Evolutionary conservation across 805 yeast genomes (phyloP).

Genomic region (Starmerella apicola): DNA sequence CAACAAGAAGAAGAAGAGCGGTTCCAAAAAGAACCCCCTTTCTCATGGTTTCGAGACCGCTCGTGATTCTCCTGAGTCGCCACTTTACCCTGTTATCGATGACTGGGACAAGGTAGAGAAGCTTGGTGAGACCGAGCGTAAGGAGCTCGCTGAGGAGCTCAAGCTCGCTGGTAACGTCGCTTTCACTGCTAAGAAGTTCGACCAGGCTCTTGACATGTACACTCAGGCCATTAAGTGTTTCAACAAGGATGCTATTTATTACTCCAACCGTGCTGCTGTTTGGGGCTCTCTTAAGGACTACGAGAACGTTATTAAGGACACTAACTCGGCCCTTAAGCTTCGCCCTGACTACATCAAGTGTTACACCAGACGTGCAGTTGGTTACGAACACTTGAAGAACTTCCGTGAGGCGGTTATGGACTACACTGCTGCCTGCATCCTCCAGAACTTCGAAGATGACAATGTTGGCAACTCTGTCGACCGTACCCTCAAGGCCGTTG

Average conservation of each 20-base stretch:
- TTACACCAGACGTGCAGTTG: constrained; percentile 81
- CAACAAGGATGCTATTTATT: constrained; percentile 67
- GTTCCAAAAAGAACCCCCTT: constrained; percentile 18
- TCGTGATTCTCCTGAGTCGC: constrained; percentile 19
- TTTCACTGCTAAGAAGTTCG: constrained; percentile 58
- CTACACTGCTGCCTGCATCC: constrained; percentile 74
- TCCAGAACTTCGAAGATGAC: constrained; percentile 71
- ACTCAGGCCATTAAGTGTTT: constrained; percentile 63
- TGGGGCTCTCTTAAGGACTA: constrained; percentile 68
- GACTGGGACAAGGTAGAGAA: constrained; percentile 19
- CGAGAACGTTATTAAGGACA: constrained; percentile 77
- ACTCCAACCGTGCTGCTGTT: constrained; percentile 94
- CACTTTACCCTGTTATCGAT: constrained; percentile 28
- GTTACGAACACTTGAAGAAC: constrained; percentile 68
- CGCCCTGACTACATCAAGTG: constrained; percentile 90
- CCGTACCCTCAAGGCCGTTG: constrained; percentile 69
- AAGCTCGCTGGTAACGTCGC: constrained; percentile 81
- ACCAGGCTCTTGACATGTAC: constrained; percentile 70
- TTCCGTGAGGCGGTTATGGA: constrained; percentile 83
- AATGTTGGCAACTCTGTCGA: constrained; percentile 72
- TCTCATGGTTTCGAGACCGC: constrained; percentile 23
- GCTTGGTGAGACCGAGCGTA: constrained; percentile 27
- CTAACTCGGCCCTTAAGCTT: constrained; percentile 70
- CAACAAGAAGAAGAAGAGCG: constrained; percentile 29
- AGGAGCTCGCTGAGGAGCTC: constrained; percentile 51